Percentiles rank a stretch among this genome's conserved stretches.
These are phyloP conservation scores for Aureobasidium sp. DNA, from an alignment of 2,329 filamentous ascomycete species.

Conservation along the genomic window DNA sequence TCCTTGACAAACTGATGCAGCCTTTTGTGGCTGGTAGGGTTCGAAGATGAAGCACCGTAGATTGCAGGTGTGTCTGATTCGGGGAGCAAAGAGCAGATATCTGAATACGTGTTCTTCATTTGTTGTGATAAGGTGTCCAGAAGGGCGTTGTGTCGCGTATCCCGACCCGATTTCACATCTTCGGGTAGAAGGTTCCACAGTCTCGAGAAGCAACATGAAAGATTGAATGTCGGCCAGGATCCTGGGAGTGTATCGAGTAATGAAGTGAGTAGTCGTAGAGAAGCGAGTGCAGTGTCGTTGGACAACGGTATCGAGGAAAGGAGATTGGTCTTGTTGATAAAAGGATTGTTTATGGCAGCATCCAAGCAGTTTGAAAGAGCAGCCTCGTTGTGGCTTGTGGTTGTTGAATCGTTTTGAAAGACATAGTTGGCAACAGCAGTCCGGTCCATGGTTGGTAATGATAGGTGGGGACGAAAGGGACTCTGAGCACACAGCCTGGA, in stretches of 20 bases:
- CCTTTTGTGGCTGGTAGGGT: constrained; percentile 19
- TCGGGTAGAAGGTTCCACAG: constrained; percentile 33
- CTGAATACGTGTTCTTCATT: constrained; percentile 22
- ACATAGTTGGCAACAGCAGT: background rate
- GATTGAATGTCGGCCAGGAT: constrained; percentile 23
- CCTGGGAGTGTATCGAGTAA: constrained; percentile 19
- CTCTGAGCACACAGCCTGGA: background rate
- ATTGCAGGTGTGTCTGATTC: constrained; percentile 19
- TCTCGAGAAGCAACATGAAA: constrained; percentile 28
- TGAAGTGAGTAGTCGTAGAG: constrained; percentile 20
- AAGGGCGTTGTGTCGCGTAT: constrained; percentile 14
- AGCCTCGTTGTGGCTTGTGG: background rate
- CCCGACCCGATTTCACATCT: constrained; percentile 24
- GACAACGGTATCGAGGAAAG: constrained; percentile 12
- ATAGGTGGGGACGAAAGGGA: background rate
- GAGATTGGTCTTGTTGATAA: background rate
- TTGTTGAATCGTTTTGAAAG: background rate
- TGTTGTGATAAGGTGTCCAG: constrained; percentile 19
- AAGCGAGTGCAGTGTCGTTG: constrained; percentile 18
- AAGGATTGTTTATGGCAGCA: background rate
- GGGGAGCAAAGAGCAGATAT: constrained; percentile 22
- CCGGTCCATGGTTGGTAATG: constrained; percentile 2
- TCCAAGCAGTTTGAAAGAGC: constrained; percentile 1
- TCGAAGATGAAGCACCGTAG: constrained; percentile 23
- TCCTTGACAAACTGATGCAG: constrained; percentile 20